A percentile compares a stretch with the other conserved stretches of the same genome.
Conservation (phyloP, 2,329 filamentous ascomycete genomes). For the Talaromyces sp. region DNA sequence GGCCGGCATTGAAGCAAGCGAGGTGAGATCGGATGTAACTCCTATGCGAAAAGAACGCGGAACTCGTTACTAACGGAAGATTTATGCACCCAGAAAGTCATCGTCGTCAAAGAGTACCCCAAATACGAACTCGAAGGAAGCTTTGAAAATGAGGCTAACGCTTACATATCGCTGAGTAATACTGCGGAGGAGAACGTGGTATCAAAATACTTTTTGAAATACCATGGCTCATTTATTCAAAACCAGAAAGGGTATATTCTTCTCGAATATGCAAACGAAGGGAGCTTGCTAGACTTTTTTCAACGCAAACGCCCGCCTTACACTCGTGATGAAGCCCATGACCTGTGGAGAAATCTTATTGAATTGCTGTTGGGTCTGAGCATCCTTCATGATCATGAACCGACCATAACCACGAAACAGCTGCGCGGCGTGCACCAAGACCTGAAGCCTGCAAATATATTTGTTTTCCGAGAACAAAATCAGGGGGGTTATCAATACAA, state of each 20-base stretch:
- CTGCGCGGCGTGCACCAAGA: too few relatives aligned
- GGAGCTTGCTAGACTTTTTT: conserved; percentile 5
- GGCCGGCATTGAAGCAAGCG: too few relatives aligned
- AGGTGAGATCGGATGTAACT: too few relatives aligned
- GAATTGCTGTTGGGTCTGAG: too few relatives aligned
- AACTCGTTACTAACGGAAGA: too few relatives aligned
- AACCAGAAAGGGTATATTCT: background rate
- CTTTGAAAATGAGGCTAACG: conserved; percentile 3
- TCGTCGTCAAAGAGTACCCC: conserved; percentile 5
- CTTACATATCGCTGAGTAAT: background rate
- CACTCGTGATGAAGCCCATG: background rate
- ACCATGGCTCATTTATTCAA: background rate
- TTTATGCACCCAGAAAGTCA: background rate
- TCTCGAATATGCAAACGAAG: conserved; percentile 3
- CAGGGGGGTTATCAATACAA: too few relatives aligned
- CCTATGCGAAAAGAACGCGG: too few relatives aligned
- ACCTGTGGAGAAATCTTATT: too few relatives aligned
- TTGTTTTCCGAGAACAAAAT: too few relatives aligned
- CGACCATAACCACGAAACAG: too few relatives aligned
- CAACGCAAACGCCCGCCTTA: background rate
- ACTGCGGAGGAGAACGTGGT: background rate
- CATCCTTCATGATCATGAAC: too few relatives aligned
- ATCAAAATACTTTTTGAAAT: background rate
- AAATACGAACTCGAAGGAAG: conserved; percentile 1
- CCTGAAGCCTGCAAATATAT: too few relatives aligned